Evolutionary conservation across 2,329 filamentous ascomycete genomes (phyloP).

Genomic region (Alternaria dauci): DNA sequence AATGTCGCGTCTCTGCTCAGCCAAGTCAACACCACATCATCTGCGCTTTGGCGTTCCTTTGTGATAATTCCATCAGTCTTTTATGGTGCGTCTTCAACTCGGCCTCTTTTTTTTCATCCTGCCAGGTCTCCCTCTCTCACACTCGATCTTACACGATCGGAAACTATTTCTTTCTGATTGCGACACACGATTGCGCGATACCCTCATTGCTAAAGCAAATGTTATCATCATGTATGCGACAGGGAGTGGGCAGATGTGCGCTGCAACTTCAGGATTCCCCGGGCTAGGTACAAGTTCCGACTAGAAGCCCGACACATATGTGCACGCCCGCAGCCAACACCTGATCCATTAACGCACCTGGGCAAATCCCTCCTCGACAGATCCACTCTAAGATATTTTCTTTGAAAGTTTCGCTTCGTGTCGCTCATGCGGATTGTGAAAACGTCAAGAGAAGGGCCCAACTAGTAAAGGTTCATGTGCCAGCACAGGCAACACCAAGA

Average conservation of each 20-base stretch:
- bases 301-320: constrained; percentile 3
- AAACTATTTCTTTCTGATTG: background rate
- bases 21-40: constrained; percentile 10
- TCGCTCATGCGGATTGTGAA: background rate
- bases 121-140: background rate
- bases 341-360: background rate
- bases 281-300: constrained; percentile 5
- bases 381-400: background rate
- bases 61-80: background rate
- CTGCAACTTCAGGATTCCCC: constrained; percentile 11
- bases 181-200: background rate
- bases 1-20: constrained; percentile 1
- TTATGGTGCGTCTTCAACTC: background rate
- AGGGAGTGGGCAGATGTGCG: background rate
- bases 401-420: background rate
- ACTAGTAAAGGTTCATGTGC: background rate
- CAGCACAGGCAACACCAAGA: constrained; percentile 3
- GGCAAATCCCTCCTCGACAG: background rate
- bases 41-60: constrained; percentile 1
- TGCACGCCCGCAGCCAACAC: background rate
- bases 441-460: constrained; percentile 12
- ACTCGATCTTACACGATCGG: background rate
- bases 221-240: background rate
- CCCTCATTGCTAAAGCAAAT: background rate
- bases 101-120: background rate